Evolutionary conservation across 2,329 filamentous ascomycete genomes (phyloP).

Genomic region (Arthroderma sp.): DNA sequence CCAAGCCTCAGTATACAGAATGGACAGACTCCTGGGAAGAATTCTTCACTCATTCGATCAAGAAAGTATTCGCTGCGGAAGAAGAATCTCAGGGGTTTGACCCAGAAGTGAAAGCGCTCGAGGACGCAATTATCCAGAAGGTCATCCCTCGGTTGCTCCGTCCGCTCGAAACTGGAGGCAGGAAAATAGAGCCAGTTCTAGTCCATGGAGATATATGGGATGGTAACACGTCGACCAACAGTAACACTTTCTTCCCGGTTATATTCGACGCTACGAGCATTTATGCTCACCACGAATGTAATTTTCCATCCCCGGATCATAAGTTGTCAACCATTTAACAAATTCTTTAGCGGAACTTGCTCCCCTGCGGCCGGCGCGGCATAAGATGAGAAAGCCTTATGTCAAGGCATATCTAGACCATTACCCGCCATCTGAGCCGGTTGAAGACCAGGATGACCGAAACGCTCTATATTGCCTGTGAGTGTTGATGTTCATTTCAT

Average conservation of each 20-base stretch:
- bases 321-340: not conserved
- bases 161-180: slow-evolving; percentile 19
- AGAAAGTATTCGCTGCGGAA: slow-evolving; percentile 7
- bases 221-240: slow-evolving; percentile 18
- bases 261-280: slow-evolving; percentile 12
- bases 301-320: not conserved
- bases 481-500: not conserved
- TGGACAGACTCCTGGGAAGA: slow-evolving; percentile 24
- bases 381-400: slow-evolving; percentile 8
- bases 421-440: slow-evolving; percentile 12
- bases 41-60: slow-evolving; percentile 10
- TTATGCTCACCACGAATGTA: slow-evolving; percentile 18
- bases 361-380: slow-evolving; percentile 9
- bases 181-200: slow-evolving; percentile 16
- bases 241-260: slow-evolving; percentile 8
- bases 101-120: slow-evolving; percentile 8
- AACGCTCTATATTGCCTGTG: slow-evolving; percentile 16
- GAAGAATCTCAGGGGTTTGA: slow-evolving; percentile 7
- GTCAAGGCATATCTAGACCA: slow-evolving; percentile 12
- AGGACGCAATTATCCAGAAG: slow-evolving; percentile 11
- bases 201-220: slow-evolving; percentile 22
- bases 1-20: slow-evolving; percentile 13
- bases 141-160: slow-evolving; percentile 24
- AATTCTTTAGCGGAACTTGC: slow-evolving; percentile 11
- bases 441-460: slow-evolving; percentile 18